Evolutionary conservation across 2,329 filamentous ascomycete genomes (phyloP).

Genomic region (Aspergillus glaucus): DNA sequence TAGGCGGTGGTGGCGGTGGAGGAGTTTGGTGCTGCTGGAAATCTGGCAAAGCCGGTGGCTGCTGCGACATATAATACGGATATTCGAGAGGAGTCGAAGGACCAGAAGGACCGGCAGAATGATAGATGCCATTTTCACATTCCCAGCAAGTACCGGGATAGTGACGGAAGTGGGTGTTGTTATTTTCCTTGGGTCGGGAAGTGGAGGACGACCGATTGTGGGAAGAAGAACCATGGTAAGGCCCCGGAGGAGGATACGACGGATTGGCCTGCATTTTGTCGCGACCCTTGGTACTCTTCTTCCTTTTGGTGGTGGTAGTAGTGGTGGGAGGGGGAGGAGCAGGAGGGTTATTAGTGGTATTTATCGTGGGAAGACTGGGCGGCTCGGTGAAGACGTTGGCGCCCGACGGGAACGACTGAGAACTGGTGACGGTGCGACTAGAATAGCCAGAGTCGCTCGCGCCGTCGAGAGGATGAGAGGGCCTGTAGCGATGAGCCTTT

Average conservation of each 20-base stretch:
- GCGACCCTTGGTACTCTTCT: slow-evolving; percentile 1
- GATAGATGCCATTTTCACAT: slow-evolving; percentile 29
- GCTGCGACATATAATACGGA: slow-evolving; percentile 27
- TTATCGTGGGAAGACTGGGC: not conserved
- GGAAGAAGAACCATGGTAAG: slow-evolving; percentile 11
- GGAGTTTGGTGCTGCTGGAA: slow-evolving; percentile 8
- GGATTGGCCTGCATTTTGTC: not conserved
- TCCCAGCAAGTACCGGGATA: slow-evolving; percentile 30
- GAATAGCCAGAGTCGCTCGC: slow-evolving; percentile 59
- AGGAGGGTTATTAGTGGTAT: not conserved
- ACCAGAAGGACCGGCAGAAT: slow-evolving; percentile 13
- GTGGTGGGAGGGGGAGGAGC: not conserved
- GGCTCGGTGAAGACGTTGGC: slow-evolving; percentile 21
- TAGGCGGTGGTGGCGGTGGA: slow-evolving; percentile 21
- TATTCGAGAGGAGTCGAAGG: slow-evolving; percentile 23
- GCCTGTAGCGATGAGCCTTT: slow-evolving; percentile 21
- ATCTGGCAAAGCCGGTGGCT: slow-evolving; percentile 21
- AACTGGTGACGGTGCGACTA: slow-evolving; percentile 49
- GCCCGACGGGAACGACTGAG: slow-evolving; percentile 46
- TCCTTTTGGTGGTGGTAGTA: not conserved
- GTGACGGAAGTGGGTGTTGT: slow-evolving; percentile 20
- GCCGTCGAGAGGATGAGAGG: slow-evolving; percentile 36
- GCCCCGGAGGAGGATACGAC: not conserved
- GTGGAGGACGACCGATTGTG: slow-evolving; percentile 29
- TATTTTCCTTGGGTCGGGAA: slow-evolving; percentile 25